Percentiles rank a stretch among this genome's conserved stretches.
Evolutionary conservation across 495 filamentous ascomycete genomes (phyloP).

Genomic region (Beverwykella pulmonaria): DNA sequence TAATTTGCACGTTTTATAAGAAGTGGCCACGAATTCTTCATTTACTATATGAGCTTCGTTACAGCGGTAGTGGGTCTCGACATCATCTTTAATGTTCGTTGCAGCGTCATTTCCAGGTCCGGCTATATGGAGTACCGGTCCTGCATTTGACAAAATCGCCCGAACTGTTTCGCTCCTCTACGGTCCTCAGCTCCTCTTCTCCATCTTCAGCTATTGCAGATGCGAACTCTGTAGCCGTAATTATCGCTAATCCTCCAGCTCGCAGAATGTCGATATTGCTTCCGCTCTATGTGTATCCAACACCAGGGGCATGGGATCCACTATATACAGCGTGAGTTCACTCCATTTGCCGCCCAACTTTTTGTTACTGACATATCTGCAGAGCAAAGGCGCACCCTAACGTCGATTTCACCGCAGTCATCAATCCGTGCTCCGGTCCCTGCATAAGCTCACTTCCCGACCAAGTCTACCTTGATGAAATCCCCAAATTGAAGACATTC

Average conservation of each 20-base stretch:
- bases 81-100: background rate
- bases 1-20: background rate
- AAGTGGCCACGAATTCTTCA: conserved; percentile 13
- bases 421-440: conserved; percentile 36
- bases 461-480: conserved; percentile 30
- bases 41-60: conserved; percentile 19
- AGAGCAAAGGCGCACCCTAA: conserved; percentile 24
- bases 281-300: conserved; percentile 39
- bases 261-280: conserved; percentile 26
- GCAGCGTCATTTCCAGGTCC: conserved; percentile 8
- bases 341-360: background rate
- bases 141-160: background rate
- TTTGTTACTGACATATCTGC: background rate
- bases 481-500: conserved; percentile 26
- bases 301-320: conserved; percentile 29
- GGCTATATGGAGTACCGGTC: background rate
- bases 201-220: background rate
- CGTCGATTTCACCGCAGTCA: conserved; percentile 34
- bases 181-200: background rate
- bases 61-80: background rate
- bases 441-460: conserved; percentile 31
- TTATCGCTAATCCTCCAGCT: too few relatives aligned
- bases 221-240: too few relatives aligned
- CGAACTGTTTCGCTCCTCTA: background rate
- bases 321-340: conserved; percentile 30